Evolutionary conservation across 2,329 filamentous ascomycete species (phyloP).

Genomic region (Curvularia lunata): DNA sequence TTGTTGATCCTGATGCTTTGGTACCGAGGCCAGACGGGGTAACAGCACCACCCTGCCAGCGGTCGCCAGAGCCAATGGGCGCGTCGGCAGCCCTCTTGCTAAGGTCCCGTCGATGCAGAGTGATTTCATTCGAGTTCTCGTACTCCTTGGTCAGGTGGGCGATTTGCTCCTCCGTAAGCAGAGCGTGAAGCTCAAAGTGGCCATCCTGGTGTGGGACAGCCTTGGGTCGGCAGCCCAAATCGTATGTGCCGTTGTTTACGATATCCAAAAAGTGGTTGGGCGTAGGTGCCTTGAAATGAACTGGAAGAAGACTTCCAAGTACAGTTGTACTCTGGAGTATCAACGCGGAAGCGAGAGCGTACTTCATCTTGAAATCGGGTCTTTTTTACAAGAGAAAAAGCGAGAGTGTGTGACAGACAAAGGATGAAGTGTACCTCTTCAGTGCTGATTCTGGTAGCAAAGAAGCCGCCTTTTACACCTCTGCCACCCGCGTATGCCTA

Average conservation of each 20-base stretch:
- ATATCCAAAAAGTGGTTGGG: constrained; percentile 41
- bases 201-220: constrained; percentile 40
- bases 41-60: constrained; percentile 52
- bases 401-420: constrained; percentile 9
- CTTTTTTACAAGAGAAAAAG: background rate
- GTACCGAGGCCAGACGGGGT: constrained; percentile 54
- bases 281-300: constrained; percentile 42
- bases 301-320: constrained; percentile 38
- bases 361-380: constrained; percentile 35
- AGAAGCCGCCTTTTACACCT: constrained; percentile 15
- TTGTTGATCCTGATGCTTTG: constrained; percentile 43
- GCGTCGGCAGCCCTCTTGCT: constrained; percentile 40
- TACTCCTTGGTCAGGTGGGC: constrained; percentile 39
- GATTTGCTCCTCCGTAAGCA: constrained; percentile 45
- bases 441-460: background rate
- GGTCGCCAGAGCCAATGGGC: constrained; percentile 48
- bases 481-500: constrained; percentile 1
- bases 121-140: constrained; percentile 28
- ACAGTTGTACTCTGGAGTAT: constrained; percentile 38
- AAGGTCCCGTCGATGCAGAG: constrained; percentile 30
- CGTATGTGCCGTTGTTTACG: constrained; percentile 45
- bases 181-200: constrained; percentile 41
- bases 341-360: constrained; percentile 38
- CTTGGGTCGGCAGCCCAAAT: constrained; percentile 45
- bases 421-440: background rate